A percentile compares a stretch with the other conserved stretches of the same genome.
Conservation (phyloP, 1,139 yeast species). For the Yarrowia galli region DNA sequence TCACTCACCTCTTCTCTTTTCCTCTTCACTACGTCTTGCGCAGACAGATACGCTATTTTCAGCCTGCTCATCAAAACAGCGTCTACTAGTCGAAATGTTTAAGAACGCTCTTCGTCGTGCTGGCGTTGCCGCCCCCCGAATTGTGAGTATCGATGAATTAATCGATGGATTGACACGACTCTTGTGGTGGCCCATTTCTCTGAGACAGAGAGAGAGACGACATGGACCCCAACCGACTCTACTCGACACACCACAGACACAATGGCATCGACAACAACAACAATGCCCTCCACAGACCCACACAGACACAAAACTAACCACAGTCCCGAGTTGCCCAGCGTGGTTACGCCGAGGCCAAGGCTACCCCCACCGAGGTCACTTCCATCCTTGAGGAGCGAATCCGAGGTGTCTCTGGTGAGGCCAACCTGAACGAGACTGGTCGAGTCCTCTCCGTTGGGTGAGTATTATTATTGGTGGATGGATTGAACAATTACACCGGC, state of each 20-base stretch:
- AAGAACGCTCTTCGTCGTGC: conserved; percentile 55
- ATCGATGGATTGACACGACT: background rate
- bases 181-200: background rate
- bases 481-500: background rate
- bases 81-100: conserved; percentile 49
- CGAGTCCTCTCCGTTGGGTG: conserved; percentile 97
- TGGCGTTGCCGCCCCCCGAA: conserved; percentile 50
- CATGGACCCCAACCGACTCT: background rate
- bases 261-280: conserved; percentile 8
- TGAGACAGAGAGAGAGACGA: too few relatives aligned
- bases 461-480: conserved; percentile 49
- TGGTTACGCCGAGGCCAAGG: conserved; percentile 90
- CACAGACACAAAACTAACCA: too few relatives aligned
- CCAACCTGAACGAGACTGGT: conserved; percentile 99
- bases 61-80: conserved; percentile 40
- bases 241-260: background rate
- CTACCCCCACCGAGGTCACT: conserved; percentile 99
- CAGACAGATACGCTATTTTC: conserved; percentile 42
- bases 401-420: conserved; percentile 98
- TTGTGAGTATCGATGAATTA: conserved; percentile 31
- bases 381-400: conserved; percentile 98
- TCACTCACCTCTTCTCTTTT: conserved; percentile 42
- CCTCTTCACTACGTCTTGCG: conserved; percentile 42
- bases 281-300: conserved; percentile 3
- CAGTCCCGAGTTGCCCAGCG: conserved; percentile 50